Evolutionary conservation across 352 stramenopile species (phyloP).

Genomic region (Phytopythium delawarense): DNA sequence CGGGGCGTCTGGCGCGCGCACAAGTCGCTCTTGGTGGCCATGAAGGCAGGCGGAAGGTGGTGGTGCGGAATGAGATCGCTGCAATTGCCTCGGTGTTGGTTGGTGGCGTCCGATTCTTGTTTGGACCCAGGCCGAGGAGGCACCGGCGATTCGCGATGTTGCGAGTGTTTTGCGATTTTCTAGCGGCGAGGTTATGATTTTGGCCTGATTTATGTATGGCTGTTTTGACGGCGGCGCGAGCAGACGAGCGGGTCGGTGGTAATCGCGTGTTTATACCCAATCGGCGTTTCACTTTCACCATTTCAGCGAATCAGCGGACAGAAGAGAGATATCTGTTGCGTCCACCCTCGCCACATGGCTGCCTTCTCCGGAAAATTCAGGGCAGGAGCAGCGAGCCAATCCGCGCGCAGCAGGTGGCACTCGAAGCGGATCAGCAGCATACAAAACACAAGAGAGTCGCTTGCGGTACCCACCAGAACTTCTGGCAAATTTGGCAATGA

Average conservation of each 20-base stretch:
- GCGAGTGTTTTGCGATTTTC: not conserved
- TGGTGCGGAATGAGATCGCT: not conserved
- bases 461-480: not conserved
- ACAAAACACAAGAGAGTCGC: not conserved
- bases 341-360: conserved; percentile 1
- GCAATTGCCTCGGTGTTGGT: not conserved
- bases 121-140: not conserved
- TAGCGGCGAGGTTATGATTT: not conserved
- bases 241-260: not conserved
- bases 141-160: too few relatives aligned
- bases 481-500: not conserved
- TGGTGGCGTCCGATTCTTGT: not conserved
- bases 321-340: not conserved
- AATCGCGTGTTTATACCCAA: conserved; percentile 3
- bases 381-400: not conserved
- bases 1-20: not conserved
- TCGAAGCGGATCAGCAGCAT: not conserved
- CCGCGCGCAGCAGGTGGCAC: not conserved
- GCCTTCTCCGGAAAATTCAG: not conserved
- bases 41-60: not conserved
- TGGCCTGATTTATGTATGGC: conserved; percentile 1
- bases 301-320: not conserved
- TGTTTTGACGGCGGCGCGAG: not conserved
- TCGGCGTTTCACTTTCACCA: not conserved
- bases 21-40: conserved; percentile 1